Evolutionary conservation across 805 yeast species (phyloP).

Genomic region (Metschnikowia lochheadii): DNA sequence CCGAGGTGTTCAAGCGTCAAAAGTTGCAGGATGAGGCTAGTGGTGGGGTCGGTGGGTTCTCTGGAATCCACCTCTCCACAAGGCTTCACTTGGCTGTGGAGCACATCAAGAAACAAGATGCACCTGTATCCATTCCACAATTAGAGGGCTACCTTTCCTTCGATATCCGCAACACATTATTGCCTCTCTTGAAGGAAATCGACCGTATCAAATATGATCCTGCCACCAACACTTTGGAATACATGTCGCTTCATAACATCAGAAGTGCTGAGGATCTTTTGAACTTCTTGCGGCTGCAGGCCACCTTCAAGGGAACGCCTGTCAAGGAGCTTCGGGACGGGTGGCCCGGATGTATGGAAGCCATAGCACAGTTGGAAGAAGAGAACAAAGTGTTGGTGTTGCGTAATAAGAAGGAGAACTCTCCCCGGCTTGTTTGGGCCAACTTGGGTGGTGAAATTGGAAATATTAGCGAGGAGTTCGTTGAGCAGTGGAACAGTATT

Average conservation of each 20-base stretch:
- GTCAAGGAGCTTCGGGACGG: constrained; percentile 86
- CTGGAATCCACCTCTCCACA: constrained; percentile 73
- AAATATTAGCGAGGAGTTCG: constrained; percentile 75
- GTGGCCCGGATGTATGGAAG: constrained; percentile 85
- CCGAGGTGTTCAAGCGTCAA: constrained; percentile 34
- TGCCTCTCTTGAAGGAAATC: constrained; percentile 68
- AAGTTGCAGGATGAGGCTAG: constrained; percentile 19
- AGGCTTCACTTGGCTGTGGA: constrained; percentile 90
- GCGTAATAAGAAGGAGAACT: constrained; percentile 87
- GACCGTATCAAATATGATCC: constrained; percentile 73
- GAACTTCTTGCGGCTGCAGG: constrained; percentile 68
- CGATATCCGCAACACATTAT: constrained; percentile 56
- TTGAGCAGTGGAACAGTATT: constrained; percentile 72
- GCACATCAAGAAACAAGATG: constrained; percentile 68
- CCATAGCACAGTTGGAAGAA: constrained; percentile 73
- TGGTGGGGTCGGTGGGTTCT: constrained; percentile 20
- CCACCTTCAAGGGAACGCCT: constrained; percentile 80
- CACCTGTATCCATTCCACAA: constrained; percentile 63
- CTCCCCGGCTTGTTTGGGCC: constrained; percentile 92
- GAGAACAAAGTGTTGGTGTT: constrained; percentile 75
- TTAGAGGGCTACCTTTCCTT: constrained; percentile 63
- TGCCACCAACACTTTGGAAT: constrained; percentile 64
- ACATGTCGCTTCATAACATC: constrained; percentile 85
- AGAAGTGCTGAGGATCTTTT: constrained; percentile 75
- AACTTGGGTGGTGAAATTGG: constrained; percentile 72